phyloP scores from a whole-genome alignment of 2,329 filamentous ascomycete species.

The Cadophora sp. region DNA sequence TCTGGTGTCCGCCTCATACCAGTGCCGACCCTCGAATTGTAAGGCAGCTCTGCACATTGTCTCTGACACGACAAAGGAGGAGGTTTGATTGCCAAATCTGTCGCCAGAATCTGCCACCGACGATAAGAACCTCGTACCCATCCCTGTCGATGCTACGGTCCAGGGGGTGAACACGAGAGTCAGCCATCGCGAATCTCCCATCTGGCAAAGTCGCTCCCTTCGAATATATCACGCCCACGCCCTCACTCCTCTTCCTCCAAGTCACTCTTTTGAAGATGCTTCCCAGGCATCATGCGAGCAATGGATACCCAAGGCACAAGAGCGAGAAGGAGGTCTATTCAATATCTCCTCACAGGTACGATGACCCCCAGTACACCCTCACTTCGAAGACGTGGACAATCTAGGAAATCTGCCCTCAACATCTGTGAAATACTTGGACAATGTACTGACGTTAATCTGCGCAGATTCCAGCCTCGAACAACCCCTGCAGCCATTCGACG shows the following conservation, averaged over 20 bases:
- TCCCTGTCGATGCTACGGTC: constrained; percentile 34
- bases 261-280: constrained; percentile 67
- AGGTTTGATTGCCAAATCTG: constrained; percentile 19
- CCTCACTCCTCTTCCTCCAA: constrained; percentile 4
- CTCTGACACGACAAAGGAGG: constrained; percentile 9
- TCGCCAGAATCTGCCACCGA: constrained; percentile 16
- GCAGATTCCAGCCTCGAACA: constrained; percentile 86
- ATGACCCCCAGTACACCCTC: constrained; percentile 18
- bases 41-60: not conserved
- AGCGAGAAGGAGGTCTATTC: constrained; percentile 70
- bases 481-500: constrained; percentile 74
- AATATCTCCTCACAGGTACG: constrained; percentile 87
- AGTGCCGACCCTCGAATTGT: constrained; percentile 8
- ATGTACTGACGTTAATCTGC: constrained; percentile 19
- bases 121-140: constrained; percentile 25
- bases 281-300: constrained; percentile 80
- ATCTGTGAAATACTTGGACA: constrained; percentile 18
- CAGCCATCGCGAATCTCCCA: constrained; percentile 34
- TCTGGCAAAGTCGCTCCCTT: constrained; percentile 32
- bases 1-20: constrained; percentile 17
- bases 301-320: constrained; percentile 76
- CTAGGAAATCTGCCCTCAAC: constrained; percentile 29
- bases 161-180: constrained; percentile 38
- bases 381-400: not conserved
- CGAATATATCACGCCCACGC: constrained; percentile 13